A percentile compares a stretch with the other conserved stretches of the same genome.
Evolutionary conservation across 2,329 filamentous ascomycete genomes (phyloP).

Genomic region (Fusarium sp.): DNA sequence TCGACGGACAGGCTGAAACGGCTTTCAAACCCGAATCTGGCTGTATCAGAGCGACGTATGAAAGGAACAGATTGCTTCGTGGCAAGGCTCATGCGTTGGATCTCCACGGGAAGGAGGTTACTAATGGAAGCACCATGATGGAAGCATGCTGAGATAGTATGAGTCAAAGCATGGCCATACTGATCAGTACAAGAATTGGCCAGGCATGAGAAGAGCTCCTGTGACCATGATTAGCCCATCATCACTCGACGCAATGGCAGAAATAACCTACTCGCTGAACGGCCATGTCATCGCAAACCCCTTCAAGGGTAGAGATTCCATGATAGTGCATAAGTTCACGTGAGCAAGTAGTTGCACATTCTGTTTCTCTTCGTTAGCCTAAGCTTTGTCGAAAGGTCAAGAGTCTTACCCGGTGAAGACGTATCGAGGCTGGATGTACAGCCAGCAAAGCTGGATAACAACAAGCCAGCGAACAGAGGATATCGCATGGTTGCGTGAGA

Average conservation of each 20-base stretch:
- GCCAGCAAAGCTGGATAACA: slow-evolving; percentile 29
- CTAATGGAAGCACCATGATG: slow-evolving; percentile 47
- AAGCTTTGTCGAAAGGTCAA: not conserved
- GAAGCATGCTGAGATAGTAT: slow-evolving; percentile 48
- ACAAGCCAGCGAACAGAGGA: slow-evolving; percentile 13
- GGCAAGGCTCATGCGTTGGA: slow-evolving; percentile 34
- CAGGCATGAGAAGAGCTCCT: slow-evolving; percentile 53
- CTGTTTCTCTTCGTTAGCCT: slow-evolving; percentile 19
- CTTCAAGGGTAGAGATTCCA: slow-evolving; percentile 10
- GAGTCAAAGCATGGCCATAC: slow-evolving; percentile 51
- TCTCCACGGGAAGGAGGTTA: slow-evolving; percentile 51
- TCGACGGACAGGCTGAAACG: slow-evolving; percentile 47
- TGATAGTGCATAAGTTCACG: slow-evolving; percentile 24
- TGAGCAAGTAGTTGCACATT: slow-evolving; percentile 40
- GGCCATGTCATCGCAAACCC: slow-evolving; percentile 39
- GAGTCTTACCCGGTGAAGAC: slow-evolving; percentile 29
- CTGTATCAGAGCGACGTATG: slow-evolving; percentile 9
- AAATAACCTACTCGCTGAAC: slow-evolving; percentile 44
- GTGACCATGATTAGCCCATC: slow-evolving; percentile 27
- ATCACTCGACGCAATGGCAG: not conserved
- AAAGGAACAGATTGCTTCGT: slow-evolving; percentile 24
- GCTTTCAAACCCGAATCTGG: slow-evolving; percentile 36
- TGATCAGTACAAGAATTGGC: slow-evolving; percentile 46
- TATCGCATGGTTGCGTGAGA: slow-evolving; percentile 43
- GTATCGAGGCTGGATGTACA: slow-evolving; percentile 3